Percentiles rank a stretch among this genome's conserved stretches.
phyloP scores from a whole-genome alignment of 306 rosid genomes.

The Luffa aegyptiaca region DNA sequence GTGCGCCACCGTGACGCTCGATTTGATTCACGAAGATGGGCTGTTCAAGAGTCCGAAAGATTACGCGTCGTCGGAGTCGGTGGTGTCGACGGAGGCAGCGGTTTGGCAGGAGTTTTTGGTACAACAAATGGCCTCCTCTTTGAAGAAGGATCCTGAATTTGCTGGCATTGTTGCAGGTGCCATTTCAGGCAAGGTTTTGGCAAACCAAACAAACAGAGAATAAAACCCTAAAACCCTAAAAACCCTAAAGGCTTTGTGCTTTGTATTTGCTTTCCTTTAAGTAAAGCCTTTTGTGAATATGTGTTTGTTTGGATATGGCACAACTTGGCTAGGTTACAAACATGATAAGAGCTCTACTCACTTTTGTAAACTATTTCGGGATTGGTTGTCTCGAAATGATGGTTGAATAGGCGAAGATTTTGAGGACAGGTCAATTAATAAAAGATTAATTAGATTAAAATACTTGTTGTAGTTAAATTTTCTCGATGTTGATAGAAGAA shows the following conservation, averaged over 20 bases:
- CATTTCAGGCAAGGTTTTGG: slow-evolving; percentile 34
- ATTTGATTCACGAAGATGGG: background rate
- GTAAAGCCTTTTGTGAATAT: slow-evolving; percentile 1
- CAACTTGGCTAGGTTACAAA: background rate
- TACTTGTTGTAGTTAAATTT: background rate
- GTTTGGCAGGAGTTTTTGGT: slow-evolving; percentile 30
- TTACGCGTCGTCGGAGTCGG: background rate
- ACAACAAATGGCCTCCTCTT: slow-evolving; percentile 73
- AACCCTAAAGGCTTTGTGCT: background rate
- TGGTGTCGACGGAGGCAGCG: background rate
- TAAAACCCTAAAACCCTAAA: background rate
- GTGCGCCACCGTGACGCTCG: slow-evolving; percentile 5
- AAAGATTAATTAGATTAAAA: background rate
- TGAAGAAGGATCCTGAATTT: slow-evolving; percentile 70
- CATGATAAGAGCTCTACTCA: background rate
- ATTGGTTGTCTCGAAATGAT: background rate
- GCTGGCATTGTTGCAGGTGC: slow-evolving; percentile 60
- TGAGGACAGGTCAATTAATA: background rate
- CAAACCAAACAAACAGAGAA: slow-evolving; percentile 12
- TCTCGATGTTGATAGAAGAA: background rate
- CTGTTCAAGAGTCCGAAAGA: slow-evolving; percentile 6
- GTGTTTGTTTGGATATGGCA: background rate
- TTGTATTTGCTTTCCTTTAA: background rate
- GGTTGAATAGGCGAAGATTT: background rate
- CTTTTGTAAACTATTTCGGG: no score